A percentile compares a stretch with the other conserved stretches of the same genome.
phyloP scores from a whole-genome alignment of 306 rosid species.

The Leucaena leucocephala region DNA sequence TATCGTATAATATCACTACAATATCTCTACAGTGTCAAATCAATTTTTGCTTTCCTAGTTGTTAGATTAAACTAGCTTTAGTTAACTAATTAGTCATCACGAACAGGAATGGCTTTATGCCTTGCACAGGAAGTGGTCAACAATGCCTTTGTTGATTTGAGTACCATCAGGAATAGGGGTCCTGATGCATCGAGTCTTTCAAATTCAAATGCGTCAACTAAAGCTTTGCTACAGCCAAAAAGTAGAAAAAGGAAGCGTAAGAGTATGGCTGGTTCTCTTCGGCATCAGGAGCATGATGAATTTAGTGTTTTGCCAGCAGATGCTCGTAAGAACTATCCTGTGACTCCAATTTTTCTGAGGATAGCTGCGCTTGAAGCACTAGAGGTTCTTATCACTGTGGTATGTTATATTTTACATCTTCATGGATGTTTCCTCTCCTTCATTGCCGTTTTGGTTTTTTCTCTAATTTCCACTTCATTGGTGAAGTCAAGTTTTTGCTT shows the following conservation, averaged over 20 bases:
- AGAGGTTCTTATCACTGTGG: slow-evolving; percentile 80
- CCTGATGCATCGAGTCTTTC: slow-evolving; percentile 39
- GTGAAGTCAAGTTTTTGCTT: neutral
- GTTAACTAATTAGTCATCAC: slow-evolving; percentile 42
- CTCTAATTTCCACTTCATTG: neutral
- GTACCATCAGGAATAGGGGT: slow-evolving; percentile 44
- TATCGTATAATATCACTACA: too few relatives aligned
- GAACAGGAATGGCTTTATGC: slow-evolving; percentile 76
- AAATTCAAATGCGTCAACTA: slow-evolving; percentile 46
- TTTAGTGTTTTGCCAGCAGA: slow-evolving; percentile 44
- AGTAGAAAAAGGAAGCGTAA: slow-evolving; percentile 70
- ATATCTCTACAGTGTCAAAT: too few relatives aligned
- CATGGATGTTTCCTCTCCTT: slow-evolving; percentile 12
- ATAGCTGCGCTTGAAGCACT: slow-evolving; percentile 88
- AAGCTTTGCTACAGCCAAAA: slow-evolving; percentile 41
- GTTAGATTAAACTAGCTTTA: slow-evolving; percentile 30
- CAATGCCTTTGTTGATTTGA: slow-evolving; percentile 74
- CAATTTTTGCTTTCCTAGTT: slow-evolving; percentile 11
- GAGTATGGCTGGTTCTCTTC: slow-evolving; percentile 44
- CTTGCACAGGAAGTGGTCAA: slow-evolving; percentile 66
- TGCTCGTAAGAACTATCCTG: slow-evolving; percentile 36
- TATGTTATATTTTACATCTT: slow-evolving; percentile 39
- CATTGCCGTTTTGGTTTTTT: neutral
- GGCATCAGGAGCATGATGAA: slow-evolving; percentile 47
- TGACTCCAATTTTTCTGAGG: slow-evolving; percentile 59